Evolutionary conservation across 805 yeast genomes (phyloP), one percentile per base, ranked within the genome.

Genomic region (Spathaspora sp.): DNA sequence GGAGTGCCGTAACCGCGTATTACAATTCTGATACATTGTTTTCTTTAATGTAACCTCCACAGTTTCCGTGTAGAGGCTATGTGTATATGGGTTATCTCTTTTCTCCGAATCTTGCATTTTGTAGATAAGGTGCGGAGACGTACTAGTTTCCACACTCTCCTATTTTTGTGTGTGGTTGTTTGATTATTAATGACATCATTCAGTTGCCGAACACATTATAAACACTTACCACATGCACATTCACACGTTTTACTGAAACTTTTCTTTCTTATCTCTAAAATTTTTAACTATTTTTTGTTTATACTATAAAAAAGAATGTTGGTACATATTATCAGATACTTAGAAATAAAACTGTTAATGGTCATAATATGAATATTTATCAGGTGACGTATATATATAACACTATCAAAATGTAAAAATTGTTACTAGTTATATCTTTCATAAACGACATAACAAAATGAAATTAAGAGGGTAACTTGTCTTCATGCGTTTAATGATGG

Each of bases 401-500:
- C 18, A 35, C 40, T 35, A 35, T 35, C 40, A 35, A 35, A 35
- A 35, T 35, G 40, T 35, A 35, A 35, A 12, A 14, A 14, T 11
- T 14, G 40, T 31, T 11, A 31, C 35, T 31, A 31, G 14, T n/a
- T 35, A 35, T n/a, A 35, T n/a, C 40, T n/a, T 35, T 35, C 40
- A 35, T 35, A n/a, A 35, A 35, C 16, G 40, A 16, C 17, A 35
- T 35, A 35, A 35, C 11, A n/a, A 11, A 14, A 31, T 31, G 35
- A 6, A 10, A 29, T 29, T 29, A 35, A 35, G 40, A 35, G 40
- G 40, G 40, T 11, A 35, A n/a, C 11, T 16, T 12, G 31, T 42
- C 45, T n/a, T 20, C n/a, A n/a, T n/a, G n/a, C n/a, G 28, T 29
- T 38, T 57, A 68, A 60, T 78, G 81, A 69, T 82, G 85, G 68